phyloP scores from a whole-genome alignment of 257 asterid genomes.

The Petunia secreta region DNA sequence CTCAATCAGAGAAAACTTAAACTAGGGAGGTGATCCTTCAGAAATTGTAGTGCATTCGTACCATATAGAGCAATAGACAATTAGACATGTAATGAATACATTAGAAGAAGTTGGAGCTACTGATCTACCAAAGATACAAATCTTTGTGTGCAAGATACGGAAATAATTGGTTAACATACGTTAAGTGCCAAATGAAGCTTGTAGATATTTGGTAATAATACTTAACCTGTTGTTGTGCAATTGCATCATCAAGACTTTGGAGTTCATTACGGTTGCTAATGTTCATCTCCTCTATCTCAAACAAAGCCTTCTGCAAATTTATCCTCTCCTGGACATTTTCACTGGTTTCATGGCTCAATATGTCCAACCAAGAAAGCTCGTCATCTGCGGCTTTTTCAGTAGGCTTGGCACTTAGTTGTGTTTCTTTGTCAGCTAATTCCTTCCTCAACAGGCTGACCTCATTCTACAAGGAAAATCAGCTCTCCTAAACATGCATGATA shows the following conservation, averaged over 20 bases:
- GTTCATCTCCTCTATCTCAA: slow-evolving; percentile 91
- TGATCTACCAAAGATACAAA: slow-evolving; percentile 15
- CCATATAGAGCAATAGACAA: slow-evolving; percentile 4
- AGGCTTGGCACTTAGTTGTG: slow-evolving; percentile 76
- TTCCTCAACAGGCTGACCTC: slow-evolving; percentile 81
- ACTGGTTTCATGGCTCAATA: slow-evolving; percentile 85
- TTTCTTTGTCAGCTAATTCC: slow-evolving; percentile 88
- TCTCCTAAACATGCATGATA: slow-evolving; percentile 19
- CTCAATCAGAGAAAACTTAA: slow-evolving; percentile 10
- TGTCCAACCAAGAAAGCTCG: slow-evolving; percentile 72
- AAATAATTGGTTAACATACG: neutral
- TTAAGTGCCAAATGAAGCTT: slow-evolving; percentile 6
- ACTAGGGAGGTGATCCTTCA: neutral
- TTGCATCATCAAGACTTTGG: slow-evolving; percentile 79
- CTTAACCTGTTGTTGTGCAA: slow-evolving; percentile 82
- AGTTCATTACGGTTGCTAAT: slow-evolving; percentile 86
- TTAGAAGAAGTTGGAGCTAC: neutral
- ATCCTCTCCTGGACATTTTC: slow-evolving; percentile 97
- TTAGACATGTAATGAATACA: neutral
- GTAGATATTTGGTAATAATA: slow-evolving; percentile 17
- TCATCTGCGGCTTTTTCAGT: slow-evolving; percentile 67
- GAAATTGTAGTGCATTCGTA: neutral
- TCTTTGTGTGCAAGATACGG: slow-evolving; percentile 7
- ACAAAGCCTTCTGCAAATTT: slow-evolving; percentile 88
- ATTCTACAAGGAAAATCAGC: slow-evolving; percentile 48